Evolutionary conservation across 225 moss, liverwort and hornwort genomes (phyloP).

Genomic region (Physcomitrellopsis africana): DNA sequence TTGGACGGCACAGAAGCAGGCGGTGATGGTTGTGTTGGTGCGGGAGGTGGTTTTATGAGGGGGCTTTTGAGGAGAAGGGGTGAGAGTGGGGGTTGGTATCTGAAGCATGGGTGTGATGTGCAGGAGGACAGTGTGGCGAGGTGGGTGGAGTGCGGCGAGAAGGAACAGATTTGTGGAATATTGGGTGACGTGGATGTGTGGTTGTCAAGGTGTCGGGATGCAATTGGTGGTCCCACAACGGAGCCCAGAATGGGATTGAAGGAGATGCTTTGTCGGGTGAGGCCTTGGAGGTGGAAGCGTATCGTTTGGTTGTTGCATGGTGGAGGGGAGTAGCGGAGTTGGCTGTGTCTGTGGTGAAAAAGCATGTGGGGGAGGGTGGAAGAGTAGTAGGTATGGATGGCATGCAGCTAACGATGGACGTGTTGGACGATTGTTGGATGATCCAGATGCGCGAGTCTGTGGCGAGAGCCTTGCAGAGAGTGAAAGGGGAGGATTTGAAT

Average conservation of each 20-base stretch:
- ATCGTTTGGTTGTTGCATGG: background rate
- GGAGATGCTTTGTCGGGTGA: conserved; percentile 70
- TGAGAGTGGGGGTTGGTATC: background rate
- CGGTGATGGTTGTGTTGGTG: background rate
- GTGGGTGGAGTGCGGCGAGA: conserved; percentile 77
- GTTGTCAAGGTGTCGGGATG: conserved; percentile 75
- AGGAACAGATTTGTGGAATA: conserved; percentile 60
- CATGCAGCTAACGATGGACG: background rate
- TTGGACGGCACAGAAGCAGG: background rate
- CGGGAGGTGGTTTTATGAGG: background rate
- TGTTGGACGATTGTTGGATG: conserved; percentile 14
- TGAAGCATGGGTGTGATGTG: conserved; percentile 21
- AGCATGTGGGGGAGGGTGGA: no score
- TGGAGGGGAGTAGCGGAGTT: no score
- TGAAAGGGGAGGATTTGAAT: conserved; percentile 62
- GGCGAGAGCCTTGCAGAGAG: conserved; percentile 58
- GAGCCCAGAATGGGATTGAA: conserved; percentile 51
- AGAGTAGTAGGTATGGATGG: background rate
- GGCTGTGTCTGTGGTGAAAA: no score
- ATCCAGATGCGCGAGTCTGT: conserved; percentile 80
- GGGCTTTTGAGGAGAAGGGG: background rate
- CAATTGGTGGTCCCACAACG: conserved; percentile 62
- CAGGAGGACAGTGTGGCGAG: conserved; percentile 74
- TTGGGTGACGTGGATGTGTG: conserved; percentile 62
- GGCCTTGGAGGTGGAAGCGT: background rate